Conservation (phyloP, 305 asterid species). For the Striga hermonthica region DNA sequence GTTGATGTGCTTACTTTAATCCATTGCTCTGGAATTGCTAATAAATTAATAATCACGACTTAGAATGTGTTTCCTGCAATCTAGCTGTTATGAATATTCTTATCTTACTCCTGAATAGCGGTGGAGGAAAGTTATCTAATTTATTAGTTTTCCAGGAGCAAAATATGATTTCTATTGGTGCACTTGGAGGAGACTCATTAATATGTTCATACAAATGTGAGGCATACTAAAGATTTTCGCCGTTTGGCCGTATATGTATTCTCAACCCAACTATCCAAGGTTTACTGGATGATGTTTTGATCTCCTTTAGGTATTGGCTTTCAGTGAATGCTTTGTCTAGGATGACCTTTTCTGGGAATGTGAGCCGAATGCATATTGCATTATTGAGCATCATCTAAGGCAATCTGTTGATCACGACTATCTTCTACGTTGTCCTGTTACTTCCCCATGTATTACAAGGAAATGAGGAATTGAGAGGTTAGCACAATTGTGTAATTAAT, state of each 20-base stretch:
- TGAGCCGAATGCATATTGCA: constrained; percentile 66
- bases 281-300: constrained; percentile 35
- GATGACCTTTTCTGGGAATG: constrained; percentile 83
- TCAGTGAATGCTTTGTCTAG: constrained; percentile 87
- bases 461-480: constrained; percentile 96
- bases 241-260: constrained; percentile 62
- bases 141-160: constrained; percentile 1
- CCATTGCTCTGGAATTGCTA: constrained; percentile 1
- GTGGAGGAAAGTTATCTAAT: neutral
- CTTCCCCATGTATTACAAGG: constrained; percentile 40
- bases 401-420: constrained; percentile 71
- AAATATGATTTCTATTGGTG: constrained; percentile 35
- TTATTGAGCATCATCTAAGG: constrained; percentile 91
- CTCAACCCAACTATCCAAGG: constrained; percentile 82
- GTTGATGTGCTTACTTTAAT: neutral
- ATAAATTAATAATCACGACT: neutral
- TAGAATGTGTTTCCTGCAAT: constrained; percentile 14
- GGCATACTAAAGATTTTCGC: constrained; percentile 79
- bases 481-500: constrained; percentile 31
- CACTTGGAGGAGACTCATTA: constrained; percentile 75
- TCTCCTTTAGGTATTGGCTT: constrained; percentile 21
- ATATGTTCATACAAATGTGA: constrained; percentile 52
- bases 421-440: constrained; percentile 60
- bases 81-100: constrained; percentile 1
- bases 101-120: constrained; percentile 13